Evolutionary conservation across 495 filamentous ascomycete species (phyloP).

Genomic region (Xylaria longipes): DNA sequence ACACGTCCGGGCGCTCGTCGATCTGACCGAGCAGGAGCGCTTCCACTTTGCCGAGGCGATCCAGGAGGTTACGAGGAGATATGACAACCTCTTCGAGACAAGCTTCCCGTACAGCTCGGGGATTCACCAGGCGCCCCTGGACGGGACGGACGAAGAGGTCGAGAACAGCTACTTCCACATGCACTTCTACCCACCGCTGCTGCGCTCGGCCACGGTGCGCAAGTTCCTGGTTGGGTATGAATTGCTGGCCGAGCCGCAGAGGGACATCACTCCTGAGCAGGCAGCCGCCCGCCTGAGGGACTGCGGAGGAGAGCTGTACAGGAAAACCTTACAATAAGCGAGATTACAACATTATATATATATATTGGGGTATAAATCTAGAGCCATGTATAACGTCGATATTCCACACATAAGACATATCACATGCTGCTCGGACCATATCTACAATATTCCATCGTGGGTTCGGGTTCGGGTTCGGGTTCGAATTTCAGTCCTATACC

Average conservation of each 20-base stretch:
- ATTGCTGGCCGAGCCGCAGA: conserved; percentile 93
- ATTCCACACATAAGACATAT: not conserved
- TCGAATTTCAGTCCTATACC: conserved; percentile 22
- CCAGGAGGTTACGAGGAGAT: conserved; percentile 83
- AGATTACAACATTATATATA: not conserved
- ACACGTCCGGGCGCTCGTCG: conserved; percentile 81
- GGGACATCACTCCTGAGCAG: conserved; percentile 97
- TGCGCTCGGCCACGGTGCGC: conserved; percentile 89
- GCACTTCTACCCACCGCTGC: conserved; percentile 94
- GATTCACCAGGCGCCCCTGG: conserved; percentile 91
- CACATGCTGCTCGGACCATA: not conserved
- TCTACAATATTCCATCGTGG: not conserved
- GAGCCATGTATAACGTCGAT: not conserved
- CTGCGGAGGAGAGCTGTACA: conserved; percentile 82
- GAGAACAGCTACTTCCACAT: conserved; percentile 90
- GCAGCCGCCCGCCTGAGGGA: conserved; percentile 78
- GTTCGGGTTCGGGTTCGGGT: no score
- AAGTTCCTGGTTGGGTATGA: conserved; percentile 98
- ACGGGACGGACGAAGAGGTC: conserved; percentile 82
- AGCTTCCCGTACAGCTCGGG: conserved; percentile 93
- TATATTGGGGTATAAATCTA: conserved; percentile 3
- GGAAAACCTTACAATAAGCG: conserved; percentile 63
- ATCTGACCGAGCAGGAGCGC: conserved; percentile 73
- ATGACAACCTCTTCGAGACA: conserved; percentile 97
- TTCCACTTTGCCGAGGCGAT: conserved; percentile 79